Evolutionary conservation across 768 basidiomycete species (phyloP), one percentile per base, ranked within the genome.

Genomic region (Trametes cingulata): DNA sequence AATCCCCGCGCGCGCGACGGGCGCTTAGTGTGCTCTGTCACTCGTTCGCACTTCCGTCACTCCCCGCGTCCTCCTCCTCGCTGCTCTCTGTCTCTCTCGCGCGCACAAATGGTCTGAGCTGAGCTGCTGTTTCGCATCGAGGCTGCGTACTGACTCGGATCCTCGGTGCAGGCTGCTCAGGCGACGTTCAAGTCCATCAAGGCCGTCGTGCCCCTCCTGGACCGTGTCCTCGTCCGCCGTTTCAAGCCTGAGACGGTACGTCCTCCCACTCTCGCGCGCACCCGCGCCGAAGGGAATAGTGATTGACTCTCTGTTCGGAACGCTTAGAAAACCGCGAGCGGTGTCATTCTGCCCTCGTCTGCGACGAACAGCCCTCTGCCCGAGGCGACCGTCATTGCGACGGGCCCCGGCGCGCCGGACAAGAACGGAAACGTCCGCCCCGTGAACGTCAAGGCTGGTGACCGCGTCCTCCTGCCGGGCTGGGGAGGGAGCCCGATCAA

Each of bases 401-500:
- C 92, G 48, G 96, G 96, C 56, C 96, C 96, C 35, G 97, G 97
- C 33, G 90, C 90, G n/a, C 89, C 86, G 20, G 84, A 91, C 80
- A 93, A 93, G 79, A 85, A 92, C 1, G 96, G 96, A 35, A 72
- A 79, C 12, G 52, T 96, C 9, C 76, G 88, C 17, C 90, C 93
- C 2, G 84, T 88, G 6, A 73, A 77, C 17, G 95, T 98, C 47
- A 86, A 89, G 77, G 82, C 90, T 17, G 96, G 96, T 39, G 97
- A 98, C 78, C 82, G 91, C 10, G 95, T 98, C 15, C 80, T 99
- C 52, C 79, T 99, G 4, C 96, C 97, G 13, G 93, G 92, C 6
- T 99, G 96, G 92, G 97, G 97, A 52, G 97, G 97, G 12, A 95
- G 87, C 71, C 73, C 91, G 15, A 94, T 99, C 76, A 99, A 99